These are phyloP conservation scores for Coriolopsis trogii DNA, from an alignment of 1,284 basidiomycete species.

Conservation along the genomic window DNA sequence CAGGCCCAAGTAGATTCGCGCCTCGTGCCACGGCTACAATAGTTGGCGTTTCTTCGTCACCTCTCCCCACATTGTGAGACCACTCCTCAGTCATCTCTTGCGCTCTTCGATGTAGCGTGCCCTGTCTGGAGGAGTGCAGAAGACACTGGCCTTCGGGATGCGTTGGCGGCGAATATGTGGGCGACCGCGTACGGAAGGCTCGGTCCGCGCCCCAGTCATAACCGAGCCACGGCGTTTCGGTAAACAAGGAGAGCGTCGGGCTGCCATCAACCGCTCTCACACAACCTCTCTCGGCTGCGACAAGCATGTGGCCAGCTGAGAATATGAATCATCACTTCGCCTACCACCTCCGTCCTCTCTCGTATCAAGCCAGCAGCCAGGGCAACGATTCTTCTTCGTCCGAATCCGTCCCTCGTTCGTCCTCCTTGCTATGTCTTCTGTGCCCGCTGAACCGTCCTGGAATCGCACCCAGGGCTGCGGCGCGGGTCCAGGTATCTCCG, in stretches of 20 bases:
- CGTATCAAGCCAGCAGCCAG: too few relatives aligned
- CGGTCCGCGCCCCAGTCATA: neutral
- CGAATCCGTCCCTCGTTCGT: too few relatives aligned
- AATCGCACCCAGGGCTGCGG: neutral
- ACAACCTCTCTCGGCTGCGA: slow-evolving; percentile 16
- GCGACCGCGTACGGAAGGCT: neutral
- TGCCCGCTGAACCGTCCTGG: neutral
- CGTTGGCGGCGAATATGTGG: neutral
- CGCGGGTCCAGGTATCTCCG: neutral
- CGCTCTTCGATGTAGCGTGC: too few relatives aligned
- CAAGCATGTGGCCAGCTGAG: slow-evolving; percentile 20
- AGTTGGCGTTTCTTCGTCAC: too few relatives aligned
- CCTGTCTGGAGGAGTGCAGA: too few relatives aligned
- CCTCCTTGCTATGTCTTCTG: neutral
- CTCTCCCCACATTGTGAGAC: neutral
- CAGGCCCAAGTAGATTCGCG: neutral
- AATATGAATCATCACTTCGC: slow-evolving; percentile 19
- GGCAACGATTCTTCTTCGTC: too few relatives aligned
- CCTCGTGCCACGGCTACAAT: slow-evolving; percentile 23
- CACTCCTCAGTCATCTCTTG: neutral
- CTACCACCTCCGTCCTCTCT: neutral
- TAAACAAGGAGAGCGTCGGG: too few relatives aligned
- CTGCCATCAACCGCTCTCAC: slow-evolving; percentile 18
- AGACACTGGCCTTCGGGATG: neutral
- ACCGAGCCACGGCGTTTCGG: neutral